Evolutionary conservation across 768 basidiomycete species (phyloP).

Genomic region (Rhodocollybia butyracea): DNA sequence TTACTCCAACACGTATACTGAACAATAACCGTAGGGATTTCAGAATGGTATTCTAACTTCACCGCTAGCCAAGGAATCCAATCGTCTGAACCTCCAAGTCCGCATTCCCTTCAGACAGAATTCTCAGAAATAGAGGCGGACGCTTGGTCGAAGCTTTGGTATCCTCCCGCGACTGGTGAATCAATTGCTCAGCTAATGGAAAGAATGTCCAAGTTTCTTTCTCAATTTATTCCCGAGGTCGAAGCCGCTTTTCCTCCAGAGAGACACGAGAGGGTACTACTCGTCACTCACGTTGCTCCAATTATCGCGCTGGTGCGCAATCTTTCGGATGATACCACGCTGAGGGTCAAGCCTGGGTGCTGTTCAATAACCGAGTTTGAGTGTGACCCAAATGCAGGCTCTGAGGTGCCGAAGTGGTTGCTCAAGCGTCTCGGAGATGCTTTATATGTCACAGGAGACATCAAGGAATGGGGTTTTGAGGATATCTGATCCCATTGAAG

Average conservation of each 20-base stretch:
- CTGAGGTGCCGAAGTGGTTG: slow-evolving; percentile 41
- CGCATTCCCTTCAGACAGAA: slow-evolving; percentile 47
- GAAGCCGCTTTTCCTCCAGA: slow-evolving; percentile 37
- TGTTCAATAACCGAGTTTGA: slow-evolving; percentile 65
- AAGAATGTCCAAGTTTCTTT: slow-evolving; percentile 51
- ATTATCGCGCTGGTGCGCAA: slow-evolving; percentile 61
- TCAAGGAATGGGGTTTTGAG: slow-evolving; percentile 81
- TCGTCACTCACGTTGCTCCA: slow-evolving; percentile 77
- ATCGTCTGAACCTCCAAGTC: slow-evolving; percentile 68
- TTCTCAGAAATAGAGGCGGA: slow-evolving; percentile 62
- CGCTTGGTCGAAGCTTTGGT: slow-evolving; percentile 59
- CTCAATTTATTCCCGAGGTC: slow-evolving; percentile 47
- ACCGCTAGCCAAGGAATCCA: slow-evolving; percentile 56
- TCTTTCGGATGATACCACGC: slow-evolving; percentile 47
- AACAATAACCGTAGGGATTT: slow-evolving; percentile 53
- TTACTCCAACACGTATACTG: neutral
- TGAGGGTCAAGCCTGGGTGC: slow-evolving; percentile 64
- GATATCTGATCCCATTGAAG: too few relatives aligned
- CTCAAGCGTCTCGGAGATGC: slow-evolving; percentile 50
- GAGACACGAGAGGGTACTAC: slow-evolving; percentile 48
- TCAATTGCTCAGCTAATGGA: slow-evolving; percentile 57
- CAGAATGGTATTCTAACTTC: slow-evolving; percentile 80
- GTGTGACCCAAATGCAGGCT: slow-evolving; percentile 21
- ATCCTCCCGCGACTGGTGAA: slow-evolving; percentile 73
- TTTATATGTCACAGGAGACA: slow-evolving; percentile 54